These are phyloP conservation scores for Fusarium torulosum DNA, from an alignment of 2,329 filamentous ascomycete genomes.

Conservation along the genomic window DNA sequence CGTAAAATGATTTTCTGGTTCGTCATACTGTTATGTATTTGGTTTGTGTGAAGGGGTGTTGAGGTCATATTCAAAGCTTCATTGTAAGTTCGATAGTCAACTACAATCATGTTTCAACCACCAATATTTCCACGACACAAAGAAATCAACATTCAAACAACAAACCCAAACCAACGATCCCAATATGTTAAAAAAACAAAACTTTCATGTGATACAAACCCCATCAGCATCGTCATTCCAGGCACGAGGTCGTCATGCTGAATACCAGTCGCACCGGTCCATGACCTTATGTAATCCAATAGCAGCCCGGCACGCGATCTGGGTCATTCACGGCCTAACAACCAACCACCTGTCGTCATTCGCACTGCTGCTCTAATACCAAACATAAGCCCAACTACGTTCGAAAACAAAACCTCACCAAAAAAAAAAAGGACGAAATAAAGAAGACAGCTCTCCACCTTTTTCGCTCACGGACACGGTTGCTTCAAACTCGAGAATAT, in stretches of 20 bases:
- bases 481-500: slow-evolving; percentile 18
- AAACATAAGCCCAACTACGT: slow-evolving; percentile 9
- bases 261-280: slow-evolving; percentile 11
- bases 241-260: slow-evolving; percentile 19
- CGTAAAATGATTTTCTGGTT: accelerated
- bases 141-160: neutral
- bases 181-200: neutral
- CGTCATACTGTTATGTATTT: neutral
- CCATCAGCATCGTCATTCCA: neutral
- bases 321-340: slow-evolving; percentile 26
- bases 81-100: too few species aligned
- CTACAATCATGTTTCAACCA: too few species aligned
- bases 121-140: too few species aligned
- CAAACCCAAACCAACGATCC: neutral
- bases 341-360: slow-evolving; percentile 36
- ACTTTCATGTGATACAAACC: neutral
- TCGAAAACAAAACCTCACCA: neutral
- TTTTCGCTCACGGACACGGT: slow-evolving; percentile 19
- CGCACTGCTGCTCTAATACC: slow-evolving; percentile 8
- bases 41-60: neutral
- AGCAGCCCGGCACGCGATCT: slow-evolving; percentile 27
- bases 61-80: too few species aligned
- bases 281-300: slow-evolving; percentile 38
- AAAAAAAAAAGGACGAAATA: too few species aligned
- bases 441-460: neutral